Percentiles rank a stretch among this genome's conserved stretches.
Evolutionary conservation across 306 rosid genomes (phyloP).

Genomic region (Cyclanthera cordifolia): DNA sequence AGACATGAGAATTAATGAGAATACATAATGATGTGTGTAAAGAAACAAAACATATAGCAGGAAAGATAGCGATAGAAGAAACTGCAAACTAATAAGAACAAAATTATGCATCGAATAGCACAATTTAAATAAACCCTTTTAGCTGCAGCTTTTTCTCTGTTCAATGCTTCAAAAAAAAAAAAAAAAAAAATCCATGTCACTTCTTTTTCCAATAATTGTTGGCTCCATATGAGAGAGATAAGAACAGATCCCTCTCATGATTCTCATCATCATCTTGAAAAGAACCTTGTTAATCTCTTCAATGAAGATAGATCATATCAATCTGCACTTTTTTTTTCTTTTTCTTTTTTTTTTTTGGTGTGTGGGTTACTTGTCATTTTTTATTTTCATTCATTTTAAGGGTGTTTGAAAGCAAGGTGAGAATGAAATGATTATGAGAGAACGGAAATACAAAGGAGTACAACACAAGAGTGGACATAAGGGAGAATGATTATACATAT

Average conservation of each 20-base stretch:
- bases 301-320: background rate
- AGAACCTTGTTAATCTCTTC: background rate
- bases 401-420: too few species aligned
- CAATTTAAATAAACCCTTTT: conserved; percentile 15
- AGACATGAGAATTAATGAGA: conserved; percentile 29
- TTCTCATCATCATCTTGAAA: conserved; percentile 4
- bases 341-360: too few species aligned
- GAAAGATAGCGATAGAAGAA: background rate
- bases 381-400: background rate
- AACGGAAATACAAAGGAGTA: too few species aligned
- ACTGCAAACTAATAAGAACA: background rate
- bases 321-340: too few species aligned
- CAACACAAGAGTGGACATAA: too few species aligned
- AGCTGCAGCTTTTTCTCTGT: conserved; percentile 13
- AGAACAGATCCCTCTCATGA: background rate
- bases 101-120: conserved; percentile 9
- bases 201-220: conserved; percentile 4
- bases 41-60: conserved; percentile 20
- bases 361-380: background rate
- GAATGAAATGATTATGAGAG: too few species aligned
- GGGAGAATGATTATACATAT: too few species aligned
- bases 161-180: too few species aligned
- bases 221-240: background rate
- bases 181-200: conserved; percentile 4
- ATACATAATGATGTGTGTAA: conserved; percentile 14